Percentiles rank a stretch among this genome's conserved stretches.
Conservation (phyloP, 805 yeast species). For the Blastobotrys peoriensis region DNA sequence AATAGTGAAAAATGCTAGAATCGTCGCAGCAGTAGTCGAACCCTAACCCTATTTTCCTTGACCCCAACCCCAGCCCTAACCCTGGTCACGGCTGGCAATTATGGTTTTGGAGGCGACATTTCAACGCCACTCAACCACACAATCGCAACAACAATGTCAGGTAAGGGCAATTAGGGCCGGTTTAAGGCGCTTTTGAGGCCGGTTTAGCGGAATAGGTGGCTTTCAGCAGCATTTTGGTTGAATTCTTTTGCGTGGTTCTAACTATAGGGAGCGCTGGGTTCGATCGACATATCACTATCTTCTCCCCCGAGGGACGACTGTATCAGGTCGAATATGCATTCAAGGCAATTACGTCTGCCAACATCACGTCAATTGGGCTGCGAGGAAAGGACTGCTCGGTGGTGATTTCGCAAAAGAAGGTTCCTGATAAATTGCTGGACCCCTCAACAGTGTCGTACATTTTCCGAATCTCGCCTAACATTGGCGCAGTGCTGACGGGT, state of each 20-base stretch:
- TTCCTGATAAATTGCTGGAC: slow-evolving; percentile 90
- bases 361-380: slow-evolving; percentile 81
- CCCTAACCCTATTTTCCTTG: too few relatives aligned
- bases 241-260: too few relatives aligned
- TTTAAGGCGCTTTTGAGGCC: too few relatives aligned
- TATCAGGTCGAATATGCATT: slow-evolving; percentile 98
- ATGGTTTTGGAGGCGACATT: too few relatives aligned
- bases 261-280: slow-evolving; percentile 89
- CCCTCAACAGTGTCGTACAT: slow-evolving; percentile 80
- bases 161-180: slow-evolving; percentile 30
- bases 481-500: slow-evolving; percentile 92
- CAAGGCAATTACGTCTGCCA: slow-evolving; percentile 91
- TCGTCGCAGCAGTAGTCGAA: too few relatives aligned
- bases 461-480: slow-evolving; percentile 69
- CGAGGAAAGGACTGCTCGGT: slow-evolving; percentile 85
- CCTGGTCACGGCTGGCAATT: too few relatives aligned
- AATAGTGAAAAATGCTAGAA: too few relatives aligned
- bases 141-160: slow-evolving; percentile 32
- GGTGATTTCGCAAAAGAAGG: slow-evolving; percentile 88
- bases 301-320: slow-evolving; percentile 96
- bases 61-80: too few relatives aligned
- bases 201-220: too few relatives aligned
- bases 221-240: too few relatives aligned
- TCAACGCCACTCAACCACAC: too few relatives aligned
- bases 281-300: slow-evolving; percentile 97